Evolutionary conservation across 805 yeast genomes (phyloP), one percentile per base, ranked within the genome.

Genomic region (Ogataea ramenticola): DNA sequence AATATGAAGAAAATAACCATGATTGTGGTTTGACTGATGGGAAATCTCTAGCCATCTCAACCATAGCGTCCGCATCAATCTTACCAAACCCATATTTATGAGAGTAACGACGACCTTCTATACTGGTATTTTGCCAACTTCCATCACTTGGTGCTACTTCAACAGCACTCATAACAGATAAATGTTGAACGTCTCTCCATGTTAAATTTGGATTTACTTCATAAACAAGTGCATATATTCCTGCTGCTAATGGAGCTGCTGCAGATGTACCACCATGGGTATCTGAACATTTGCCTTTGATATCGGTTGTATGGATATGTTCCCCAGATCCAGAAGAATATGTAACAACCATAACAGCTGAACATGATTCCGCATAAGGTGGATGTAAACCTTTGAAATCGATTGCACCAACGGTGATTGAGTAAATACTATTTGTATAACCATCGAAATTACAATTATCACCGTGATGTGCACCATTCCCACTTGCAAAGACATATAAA

Each of bases 361-460:
- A 78, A 61, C 99, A 93, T 3, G 91, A 75, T 65, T 93, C 99
- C 0, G 97, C 77, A 58, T 93, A 93, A 16, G 76, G 74, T 2
- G 99, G 98, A 58, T 89, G 97, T 19, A 76, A 56, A 9, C 96
- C 96, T 55, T 77, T 77, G 55, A 83, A 80, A 60, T 93, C 99
- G 39, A 93, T 77, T 5, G 98, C 96, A 38, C 96, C 89, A 10
- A 93, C 93, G 0, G 99, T 93, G 46, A 93, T 86, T 2, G 97
- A 89, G 59, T 85, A 91, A 36, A 93, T 93, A 37, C 95, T 83
- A 61, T 93, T 93, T 10, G 99, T 93, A 66, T 93, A 93, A 8
- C 99, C 99, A 61, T 93, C 99, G 61, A 82, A 93, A 60, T 93
- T 93, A 70, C 99, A 93, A 50, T 86, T 87, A 60, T 93, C 99